A percentile compares a stretch with the other conserved stretches of the same genome.
phyloP scores from a whole-genome alignment of 169 alveolate species.

The Plasmodium falciparum region DNA sequence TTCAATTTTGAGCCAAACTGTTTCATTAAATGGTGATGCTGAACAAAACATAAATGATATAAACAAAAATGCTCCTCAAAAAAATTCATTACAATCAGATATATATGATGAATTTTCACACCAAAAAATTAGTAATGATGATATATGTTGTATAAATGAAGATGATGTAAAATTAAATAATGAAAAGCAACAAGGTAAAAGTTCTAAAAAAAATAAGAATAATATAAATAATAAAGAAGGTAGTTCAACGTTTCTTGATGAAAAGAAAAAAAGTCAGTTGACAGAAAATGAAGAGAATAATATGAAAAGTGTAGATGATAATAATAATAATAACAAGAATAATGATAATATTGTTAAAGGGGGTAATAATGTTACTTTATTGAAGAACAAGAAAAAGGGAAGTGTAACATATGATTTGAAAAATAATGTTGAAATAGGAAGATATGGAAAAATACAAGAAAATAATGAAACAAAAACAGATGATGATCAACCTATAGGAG shows the following conservation, averaged over 20 bases:
- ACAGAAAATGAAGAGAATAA: conserved; percentile 34
- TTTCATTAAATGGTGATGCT: background rate
- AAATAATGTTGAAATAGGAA: background rate
- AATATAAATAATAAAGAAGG: conserved; percentile 10
- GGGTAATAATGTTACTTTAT: conserved; percentile 44
- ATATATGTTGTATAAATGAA: conserved; percentile 47
- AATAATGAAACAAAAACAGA: conserved; percentile 9
- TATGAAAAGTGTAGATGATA: conserved; percentile 60
- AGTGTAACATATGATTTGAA: conserved; percentile 1
- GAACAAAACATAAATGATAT: conserved; percentile 12
- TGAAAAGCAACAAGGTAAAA: conserved; percentile 57
- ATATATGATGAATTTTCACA: conserved; percentile 9
- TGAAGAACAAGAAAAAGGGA: conserved; percentile 17
- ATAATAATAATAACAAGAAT: conserved; percentile 35
- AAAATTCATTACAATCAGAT: background rate
- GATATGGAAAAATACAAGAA: background rate
- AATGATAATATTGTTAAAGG: conserved; percentile 21
- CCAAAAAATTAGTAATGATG: conserved; percentile 54
- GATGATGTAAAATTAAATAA: conserved; percentile 29
- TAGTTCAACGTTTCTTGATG: background rate
- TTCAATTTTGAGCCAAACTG: background rate
- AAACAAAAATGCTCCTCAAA: conserved; percentile 2
- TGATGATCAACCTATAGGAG: conserved; percentile 8
- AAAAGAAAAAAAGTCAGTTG: conserved; percentile 22
- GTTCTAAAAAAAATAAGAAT: conserved; percentile 34